These are phyloP conservation scores for Beauveria sp. DNA, from an alignment of 2,329 filamentous ascomycete genomes.

Conservation along the genomic window DNA sequence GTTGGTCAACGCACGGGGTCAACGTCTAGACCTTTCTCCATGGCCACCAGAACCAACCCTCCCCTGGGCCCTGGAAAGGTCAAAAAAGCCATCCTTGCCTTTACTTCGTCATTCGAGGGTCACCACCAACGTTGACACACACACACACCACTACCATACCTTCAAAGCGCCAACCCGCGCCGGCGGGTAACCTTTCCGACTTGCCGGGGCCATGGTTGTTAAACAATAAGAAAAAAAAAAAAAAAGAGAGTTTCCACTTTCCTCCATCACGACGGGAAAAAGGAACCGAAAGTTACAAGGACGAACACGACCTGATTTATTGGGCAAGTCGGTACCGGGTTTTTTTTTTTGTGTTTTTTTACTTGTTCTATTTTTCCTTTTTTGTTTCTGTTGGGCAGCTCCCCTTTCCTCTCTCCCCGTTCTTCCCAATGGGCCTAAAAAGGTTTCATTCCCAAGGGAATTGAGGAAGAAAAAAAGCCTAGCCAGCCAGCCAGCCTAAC, in stretches of 20 bases:
- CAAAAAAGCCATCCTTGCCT: not conserved
- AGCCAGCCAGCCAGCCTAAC: not conserved
- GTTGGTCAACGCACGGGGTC: not conserved
- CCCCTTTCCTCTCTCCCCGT: not conserved
- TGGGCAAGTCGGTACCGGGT: too few relatives aligned
- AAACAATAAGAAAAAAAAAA: too few relatives aligned
- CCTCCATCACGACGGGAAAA: not conserved
- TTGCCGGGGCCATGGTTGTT: slow-evolving; percentile 1
- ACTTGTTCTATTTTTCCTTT: not conserved
- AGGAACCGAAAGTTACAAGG: not conserved
- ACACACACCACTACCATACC: not conserved
- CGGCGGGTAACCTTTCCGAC: slow-evolving; percentile 5
- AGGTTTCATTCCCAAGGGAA: not conserved
- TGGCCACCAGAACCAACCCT: too few relatives aligned
- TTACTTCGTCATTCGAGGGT: not conserved
- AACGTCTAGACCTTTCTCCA: too few relatives aligned
- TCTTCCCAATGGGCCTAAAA: not conserved
- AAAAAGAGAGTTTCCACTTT: slow-evolving; percentile 1
- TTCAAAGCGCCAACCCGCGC: slow-evolving; percentile 1
- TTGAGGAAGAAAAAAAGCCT: not conserved
- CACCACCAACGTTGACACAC: not conserved
- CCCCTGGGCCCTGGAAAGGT: not conserved
- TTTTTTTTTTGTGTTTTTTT: not conserved
- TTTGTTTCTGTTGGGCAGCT: not conserved
- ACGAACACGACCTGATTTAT: not conserved